Percentiles rank a stretch among this genome's conserved stretches.
phyloP scores from a whole-genome alignment of 1,139 yeast species.

The Debaryomyces coudertii region DNA sequence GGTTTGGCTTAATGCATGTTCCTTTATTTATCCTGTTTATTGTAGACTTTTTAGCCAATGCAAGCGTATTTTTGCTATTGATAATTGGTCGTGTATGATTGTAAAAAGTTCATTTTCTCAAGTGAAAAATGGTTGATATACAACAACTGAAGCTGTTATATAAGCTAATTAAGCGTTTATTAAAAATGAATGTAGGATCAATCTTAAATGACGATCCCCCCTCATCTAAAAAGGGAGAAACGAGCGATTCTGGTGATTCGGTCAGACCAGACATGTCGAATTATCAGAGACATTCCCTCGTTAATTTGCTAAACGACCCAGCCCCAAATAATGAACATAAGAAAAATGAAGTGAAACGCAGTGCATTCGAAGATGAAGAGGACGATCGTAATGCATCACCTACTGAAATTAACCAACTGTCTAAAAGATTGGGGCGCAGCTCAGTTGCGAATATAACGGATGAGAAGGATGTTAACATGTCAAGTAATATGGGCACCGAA shows the following conservation, averaged over 20 bases:
- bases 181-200: constrained; percentile 50
- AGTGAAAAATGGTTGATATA: not conserved
- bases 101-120: not conserved
- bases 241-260: constrained; percentile 5
- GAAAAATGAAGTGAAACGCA: constrained; percentile 16
- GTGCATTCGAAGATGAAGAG: constrained; percentile 14
- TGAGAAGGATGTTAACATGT: constrained; percentile 45
- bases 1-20: constrained; percentile 1
- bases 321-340: constrained; percentile 12
- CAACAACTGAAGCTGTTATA: not conserved
- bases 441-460: constrained; percentile 53
- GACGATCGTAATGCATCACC: constrained; percentile 14
- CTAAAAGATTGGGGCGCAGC: constrained; percentile 30
- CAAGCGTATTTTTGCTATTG: not conserved
- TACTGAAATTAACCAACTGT: not conserved
- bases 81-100: constrained; percentile 1
- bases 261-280: constrained; percentile 10
- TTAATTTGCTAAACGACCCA: constrained; percentile 31
- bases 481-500: constrained; percentile 32
- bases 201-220: constrained; percentile 49
- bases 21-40: not conserved
- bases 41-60: not conserved
- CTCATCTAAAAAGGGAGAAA: constrained; percentile 29
- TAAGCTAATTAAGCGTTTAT: not conserved
- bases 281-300: constrained; percentile 34